phyloP scores from a whole-genome alignment of 768 basidiomycete genomes.

The Gloeopeniophorella convolvens region DNA sequence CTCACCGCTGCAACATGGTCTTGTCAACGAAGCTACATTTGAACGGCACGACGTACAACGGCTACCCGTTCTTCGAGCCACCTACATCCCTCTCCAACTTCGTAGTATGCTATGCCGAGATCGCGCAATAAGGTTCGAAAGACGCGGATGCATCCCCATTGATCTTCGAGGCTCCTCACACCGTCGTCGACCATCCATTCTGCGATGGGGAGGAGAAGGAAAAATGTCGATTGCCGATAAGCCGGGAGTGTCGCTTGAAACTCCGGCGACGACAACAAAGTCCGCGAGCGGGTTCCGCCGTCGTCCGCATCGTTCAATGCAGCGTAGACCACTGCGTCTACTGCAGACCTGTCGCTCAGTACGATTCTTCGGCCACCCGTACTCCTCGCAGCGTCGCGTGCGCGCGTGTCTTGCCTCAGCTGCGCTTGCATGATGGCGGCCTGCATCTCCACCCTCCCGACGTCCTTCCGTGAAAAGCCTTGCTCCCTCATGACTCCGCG shows the following conservation, averaged over 20 bases:
- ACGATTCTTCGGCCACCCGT: slow-evolving; percentile 27
- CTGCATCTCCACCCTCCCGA: slow-evolving; percentile 53
- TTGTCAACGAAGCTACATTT: background rate
- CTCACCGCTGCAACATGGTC: no score
- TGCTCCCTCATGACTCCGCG: slow-evolving; percentile 46
- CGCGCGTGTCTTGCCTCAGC: slow-evolving; percentile 36
- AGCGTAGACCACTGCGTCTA: slow-evolving; percentile 61
- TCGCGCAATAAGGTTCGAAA: background rate
- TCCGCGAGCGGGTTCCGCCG: slow-evolving; percentile 30
- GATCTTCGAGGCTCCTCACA: slow-evolving; percentile 48
- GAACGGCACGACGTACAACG: background rate
- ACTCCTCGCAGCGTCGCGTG: slow-evolving; percentile 13
- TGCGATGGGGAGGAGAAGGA: slow-evolving; percentile 47
- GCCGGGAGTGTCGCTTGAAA: slow-evolving; percentile 38
- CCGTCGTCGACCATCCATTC: slow-evolving; percentile 65
- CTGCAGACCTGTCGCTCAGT: slow-evolving; percentile 57
- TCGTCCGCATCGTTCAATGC: slow-evolving; percentile 37
- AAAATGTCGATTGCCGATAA: slow-evolving; percentile 43
- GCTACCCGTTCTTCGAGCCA: slow-evolving; percentile 8
- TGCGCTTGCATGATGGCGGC: slow-evolving; percentile 54
- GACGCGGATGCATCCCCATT: slow-evolving; percentile 18
- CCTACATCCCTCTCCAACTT: background rate
- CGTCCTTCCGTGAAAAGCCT: slow-evolving; percentile 48
- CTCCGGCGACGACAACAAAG: slow-evolving; percentile 31
- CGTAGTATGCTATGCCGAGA: background rate